Base-by-base conservation (phyloP, 1,284 basidiomycete genomes). In the Athelia sp. region DNA sequence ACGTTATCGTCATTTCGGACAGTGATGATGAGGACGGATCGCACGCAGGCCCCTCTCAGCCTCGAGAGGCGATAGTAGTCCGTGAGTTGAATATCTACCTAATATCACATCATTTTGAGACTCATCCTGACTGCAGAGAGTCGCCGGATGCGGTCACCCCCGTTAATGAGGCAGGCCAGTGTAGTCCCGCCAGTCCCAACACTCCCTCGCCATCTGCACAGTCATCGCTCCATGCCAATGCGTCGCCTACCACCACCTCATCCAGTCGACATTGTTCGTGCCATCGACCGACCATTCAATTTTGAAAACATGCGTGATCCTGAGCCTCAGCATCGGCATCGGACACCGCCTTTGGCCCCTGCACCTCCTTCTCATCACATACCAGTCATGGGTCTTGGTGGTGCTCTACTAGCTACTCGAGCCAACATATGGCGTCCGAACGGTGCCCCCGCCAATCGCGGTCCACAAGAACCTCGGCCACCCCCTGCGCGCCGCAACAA, bases 331-430 rank as follows among this genome's bases (percentile, higher is more conserved):
- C 49, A 47, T 3, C 43, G 14, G 23, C 56, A 52, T 38, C 54
- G 58, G 10, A 60, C 58, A 4, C 26, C 50, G 18, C 49, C 52
- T 44, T 29, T 51, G 31, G 56, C 66, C 51, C 15, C 72, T 17
- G 75, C 75, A 3, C 66, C 74, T 9, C 70, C 70, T 10, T 79
- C 80, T 9, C 80, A 79, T 49, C 81, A 81, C 54, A 64, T 71
- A 11, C 82, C 82, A 21, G 53, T 67, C 3, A 77, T 87, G 70
- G 81, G 81, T 22, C 65, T 88, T 23, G 86, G 86, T 17, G 86
- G 86, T n/a, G 84, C 81, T 1, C 56, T 88, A 2, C 67, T 87
- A 10, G 71, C 82, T 2, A 56, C 67, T n/a, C 36, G 68, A 31
- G 71, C 74, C 43, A 67, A 70, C 45, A 56, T 67, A 6, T 66